Evolutionary conservation across 768 basidiomycete species (phyloP), one percentile per base, ranked within the genome.

Genomic region (Phaeotremella skinneri): DNA sequence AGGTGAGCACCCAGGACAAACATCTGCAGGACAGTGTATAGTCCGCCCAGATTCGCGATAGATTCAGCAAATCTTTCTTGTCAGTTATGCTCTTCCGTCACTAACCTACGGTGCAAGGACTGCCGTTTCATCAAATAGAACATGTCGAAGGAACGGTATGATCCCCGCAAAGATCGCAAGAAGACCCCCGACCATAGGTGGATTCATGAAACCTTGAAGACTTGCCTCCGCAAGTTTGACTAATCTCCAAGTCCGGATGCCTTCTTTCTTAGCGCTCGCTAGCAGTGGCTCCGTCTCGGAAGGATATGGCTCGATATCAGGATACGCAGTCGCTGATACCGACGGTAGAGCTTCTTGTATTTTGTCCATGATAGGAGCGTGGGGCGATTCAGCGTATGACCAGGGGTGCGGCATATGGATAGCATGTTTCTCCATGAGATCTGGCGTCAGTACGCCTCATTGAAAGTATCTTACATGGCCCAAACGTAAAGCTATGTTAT

Each of bases 11-110:
- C 75, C 5, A 76, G 67, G 17, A 75, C 73, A 14, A 68, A 72
- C 66, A 68, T 74, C 56, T 76, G 75, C 3, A 78, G 58, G 0
- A 61, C 70, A 4, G 75, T 68, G 51, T 75, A 78, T 17, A 78
- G 64, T 20, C 55, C 55, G 11, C 76, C 76, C 9, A 78, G 48
- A 17, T 71, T 70, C 13, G 55, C 57, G 41, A 69, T 54, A 17
- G 61, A 60, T 27, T 69, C 48, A 29, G 66, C 20, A 26, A 68
- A 47, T 25, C 66, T 68, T 21, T 16, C 21, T 27, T 7, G 39
- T 62, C 55, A 63, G 57, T 31, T 50, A 20, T 30, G 49, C 61
- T 32, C 49, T 49, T 20, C 64, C 26, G 2, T 39, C 42, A 30
- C 63, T 43, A 1, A 68, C 70, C 47, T 65, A 63, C 45, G 73